A percentile compares a stretch with the other conserved stretches of the same genome.
Evolutionary conservation across 768 basidiomycete genomes (phyloP).

Genomic region (Flagelloscypha sp.): DNA sequence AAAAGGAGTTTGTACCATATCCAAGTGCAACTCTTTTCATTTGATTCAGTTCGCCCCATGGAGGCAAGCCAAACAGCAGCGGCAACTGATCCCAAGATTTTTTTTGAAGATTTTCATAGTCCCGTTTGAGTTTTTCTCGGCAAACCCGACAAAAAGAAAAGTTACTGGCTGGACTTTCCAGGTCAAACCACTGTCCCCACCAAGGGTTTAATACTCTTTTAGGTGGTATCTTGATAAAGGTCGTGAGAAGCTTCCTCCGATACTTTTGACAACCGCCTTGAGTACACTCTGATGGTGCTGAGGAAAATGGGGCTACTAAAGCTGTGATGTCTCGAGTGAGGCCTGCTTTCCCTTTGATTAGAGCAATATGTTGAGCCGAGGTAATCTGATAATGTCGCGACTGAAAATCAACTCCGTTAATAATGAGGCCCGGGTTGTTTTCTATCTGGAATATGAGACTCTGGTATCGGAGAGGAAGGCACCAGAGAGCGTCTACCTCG

Average conservation of each 20-base stretch:
- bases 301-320: too few species aligned
- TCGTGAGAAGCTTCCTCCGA: slow-evolving; percentile 15
- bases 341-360: slow-evolving; percentile 20
- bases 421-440: slow-evolving; percentile 12
- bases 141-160: too few species aligned
- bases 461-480: slow-evolving; percentile 19
- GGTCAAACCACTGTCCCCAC: too few species aligned
- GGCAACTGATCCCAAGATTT: slow-evolving; percentile 15
- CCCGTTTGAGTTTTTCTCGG: slow-evolving; percentile 15
- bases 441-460: slow-evolving; percentile 27
- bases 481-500: slow-evolving; percentile 9
- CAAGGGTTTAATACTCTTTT: too few species aligned
- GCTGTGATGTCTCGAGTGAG: too few species aligned
- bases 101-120: slow-evolving; percentile 7
- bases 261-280: too few species aligned
- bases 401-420: too few species aligned
- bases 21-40: slow-evolving; percentile 5
- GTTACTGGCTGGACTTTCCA: too few species aligned
- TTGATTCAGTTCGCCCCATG: slow-evolving; percentile 14
- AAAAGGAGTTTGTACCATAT: too few species aligned
- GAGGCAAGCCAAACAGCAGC: slow-evolving; percentile 12
- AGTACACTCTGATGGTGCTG: too few species aligned
- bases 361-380: slow-evolving; percentile 20
- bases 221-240: too few species aligned
- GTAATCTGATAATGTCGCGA: too few species aligned